Base-by-base conservation (phyloP, 2,329 filamentous ascomycete species). In the Alternaria ethzedia region DNA sequence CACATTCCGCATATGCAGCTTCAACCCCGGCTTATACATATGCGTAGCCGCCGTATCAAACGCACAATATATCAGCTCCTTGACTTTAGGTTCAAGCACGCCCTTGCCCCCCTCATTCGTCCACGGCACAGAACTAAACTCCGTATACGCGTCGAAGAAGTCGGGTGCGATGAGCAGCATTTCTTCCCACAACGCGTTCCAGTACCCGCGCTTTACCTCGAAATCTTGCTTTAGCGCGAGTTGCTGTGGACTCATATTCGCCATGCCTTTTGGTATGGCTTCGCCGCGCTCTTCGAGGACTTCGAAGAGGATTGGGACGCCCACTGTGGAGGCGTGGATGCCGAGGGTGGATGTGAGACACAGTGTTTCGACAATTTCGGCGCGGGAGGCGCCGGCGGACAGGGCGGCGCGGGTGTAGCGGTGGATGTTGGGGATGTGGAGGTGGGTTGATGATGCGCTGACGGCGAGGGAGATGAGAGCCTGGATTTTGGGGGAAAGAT, bases 1-100 rank as follows among this genome's bases (percentile, higher is more conserved):
- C 23, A 83, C 83, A 65, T 85, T 85, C 59, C 78, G 79, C 78
- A 85, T 84, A 66, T 85, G 83, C 25, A 84, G 64, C 62, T 84
- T 85, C 47, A 84, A 66, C 0, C 83, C 84, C 0, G 82, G 81
- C 6, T 78, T 73, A 57, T 84, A 85, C 20, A 85, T 75, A 69
- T 85, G 84, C 13, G 83, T 86, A 7, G 82, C 77, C 15, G 83
- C 82, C 21, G 74, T 72, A 69, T 85, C 83, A 61, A 85, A 84
- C 1, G 83, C 83, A 61, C 82, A 84, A 64, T 84, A 84, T 7
- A 85, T 77, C 20, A 85, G 68, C 66, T 85, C 83, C 70, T 84
- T 85, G 54, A 75, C 79, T 76, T 85, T 84, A n/a, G 82, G 82
- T 57, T 82, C 79, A 56, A 84, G 69, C 4, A 71, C 78, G 2